Conservation (phyloP, 2,329 filamentous ascomycete species). For the Talaromyces amestolkiae region DNA sequence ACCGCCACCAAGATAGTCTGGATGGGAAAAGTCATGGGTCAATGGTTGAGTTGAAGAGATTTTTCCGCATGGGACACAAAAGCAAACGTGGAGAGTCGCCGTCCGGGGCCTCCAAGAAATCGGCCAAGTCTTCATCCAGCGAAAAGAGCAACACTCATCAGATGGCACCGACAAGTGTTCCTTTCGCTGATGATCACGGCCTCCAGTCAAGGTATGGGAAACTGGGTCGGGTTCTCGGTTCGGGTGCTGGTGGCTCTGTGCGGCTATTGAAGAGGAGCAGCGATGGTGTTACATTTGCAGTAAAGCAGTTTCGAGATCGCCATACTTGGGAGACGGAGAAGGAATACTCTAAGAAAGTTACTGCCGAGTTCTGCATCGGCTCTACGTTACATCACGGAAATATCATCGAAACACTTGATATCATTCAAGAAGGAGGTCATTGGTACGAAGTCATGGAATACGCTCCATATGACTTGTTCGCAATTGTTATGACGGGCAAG, state of each 20-base stretch:
- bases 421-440: constrained; percentile 86
- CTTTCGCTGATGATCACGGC: constrained; percentile 92
- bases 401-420: constrained; percentile 96
- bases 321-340: constrained; percentile 92
- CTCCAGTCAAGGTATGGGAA: constrained; percentile 91
- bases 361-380: constrained; percentile 96
- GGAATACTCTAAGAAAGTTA: constrained; percentile 97
- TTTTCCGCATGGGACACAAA: constrained; percentile 76
- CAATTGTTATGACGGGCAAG: constrained; percentile 97
- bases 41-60: constrained; percentile 94
- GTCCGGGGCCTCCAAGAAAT: constrained; percentile 57
- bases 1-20: constrained; percentile 36
- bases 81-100: constrained; percentile 63
- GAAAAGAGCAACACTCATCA: constrained; percentile 57
- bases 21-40: constrained; percentile 65
- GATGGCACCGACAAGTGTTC: constrained; percentile 55
- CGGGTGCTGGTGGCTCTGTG: constrained; percentile 91
- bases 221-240: constrained; percentile 87
- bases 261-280: constrained; percentile 89
- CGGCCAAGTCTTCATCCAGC: constrained; percentile 45
- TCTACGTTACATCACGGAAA: constrained; percentile 97
- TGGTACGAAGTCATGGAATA: constrained; percentile 99
- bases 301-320: constrained; percentile 91
- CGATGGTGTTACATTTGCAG: constrained; percentile 90
- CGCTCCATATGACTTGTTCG: constrained; percentile 91